These are phyloP conservation scores for Endothia cerciana DNA, from an alignment of 2,329 filamentous ascomycete genomes.

Conservation along the genomic window DNA sequence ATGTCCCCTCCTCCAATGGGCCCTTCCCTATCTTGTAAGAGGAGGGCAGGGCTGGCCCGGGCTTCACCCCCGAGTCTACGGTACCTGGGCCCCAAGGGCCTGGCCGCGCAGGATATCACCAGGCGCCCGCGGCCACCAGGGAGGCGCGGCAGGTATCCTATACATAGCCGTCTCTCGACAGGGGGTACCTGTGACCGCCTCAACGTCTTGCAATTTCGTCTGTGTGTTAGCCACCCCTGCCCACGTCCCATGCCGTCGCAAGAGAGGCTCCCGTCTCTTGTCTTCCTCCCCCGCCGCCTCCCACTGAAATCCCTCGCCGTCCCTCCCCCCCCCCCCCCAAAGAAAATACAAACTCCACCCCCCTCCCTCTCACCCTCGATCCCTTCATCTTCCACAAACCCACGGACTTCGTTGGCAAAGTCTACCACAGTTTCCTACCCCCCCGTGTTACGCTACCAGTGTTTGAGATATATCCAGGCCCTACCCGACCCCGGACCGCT, in stretches of 20 bases:
- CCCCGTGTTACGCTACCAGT: constrained; percentile 32
- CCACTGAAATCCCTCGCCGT: constrained; percentile 22
- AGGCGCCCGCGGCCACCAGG: background rate
- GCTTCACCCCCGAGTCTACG: background rate
- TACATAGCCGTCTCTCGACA: constrained; percentile 12
- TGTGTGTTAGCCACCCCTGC: constrained; percentile 21
- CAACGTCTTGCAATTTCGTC: constrained; percentile 26
- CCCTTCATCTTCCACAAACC: constrained; percentile 25
- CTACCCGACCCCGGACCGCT: constrained; percentile 33
- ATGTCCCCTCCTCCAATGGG: background rate
- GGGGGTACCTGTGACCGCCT: constrained; percentile 14
- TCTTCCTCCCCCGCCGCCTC: constrained; percentile 25
- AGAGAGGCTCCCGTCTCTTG: background rate
- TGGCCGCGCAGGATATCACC: background rate
- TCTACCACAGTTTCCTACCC: constrained; percentile 38
- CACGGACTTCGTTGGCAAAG: constrained; percentile 62
- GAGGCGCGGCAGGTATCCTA: background rate
- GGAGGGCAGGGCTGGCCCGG: constrained; percentile 14
- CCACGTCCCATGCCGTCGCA: constrained; percentile 1
- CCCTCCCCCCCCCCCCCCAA: no score
- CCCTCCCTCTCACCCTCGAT: constrained; percentile 28
- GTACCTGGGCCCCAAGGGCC: background rate
- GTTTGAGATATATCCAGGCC: constrained; percentile 26
- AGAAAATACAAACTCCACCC: constrained; percentile 16
- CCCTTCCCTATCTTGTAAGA: background rate